Conservation (phyloP, 2,329 filamentous ascomycete genomes). For the Aspergillus sojae region DNA sequence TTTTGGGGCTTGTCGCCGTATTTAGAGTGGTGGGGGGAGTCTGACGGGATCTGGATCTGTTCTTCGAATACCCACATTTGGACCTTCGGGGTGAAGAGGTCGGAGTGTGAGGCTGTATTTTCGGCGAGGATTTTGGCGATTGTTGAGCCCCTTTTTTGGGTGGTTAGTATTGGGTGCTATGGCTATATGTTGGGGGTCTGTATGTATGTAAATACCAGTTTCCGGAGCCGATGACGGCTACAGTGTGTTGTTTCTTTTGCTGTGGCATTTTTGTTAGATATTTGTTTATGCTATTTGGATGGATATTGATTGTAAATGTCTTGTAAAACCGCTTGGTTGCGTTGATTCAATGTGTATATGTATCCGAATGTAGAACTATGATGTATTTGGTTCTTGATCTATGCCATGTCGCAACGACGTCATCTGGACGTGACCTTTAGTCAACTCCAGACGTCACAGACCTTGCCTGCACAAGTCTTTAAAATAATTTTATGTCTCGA, state of each 20-base stretch:
- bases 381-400: background rate
- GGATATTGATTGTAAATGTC: too few species aligned
- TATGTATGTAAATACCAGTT: conserved; percentile 69
- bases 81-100: conserved; percentile 73
- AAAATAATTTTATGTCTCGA: too few species aligned
- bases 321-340: too few species aligned
- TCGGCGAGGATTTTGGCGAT: conserved; percentile 95
- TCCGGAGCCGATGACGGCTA: conserved; percentile 83
- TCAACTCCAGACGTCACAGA: background rate
- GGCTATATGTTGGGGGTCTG: background rate
- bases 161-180: background rate
- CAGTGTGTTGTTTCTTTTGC: conserved; percentile 14
- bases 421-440: background rate
- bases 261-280: background rate
- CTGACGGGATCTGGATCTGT: conserved; percentile 76
- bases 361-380: background rate
- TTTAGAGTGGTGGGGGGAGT: conserved; percentile 70
- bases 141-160: conserved; percentile 74
- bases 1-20: conserved; percentile 71
- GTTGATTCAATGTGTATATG: background rate
- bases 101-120: conserved; percentile 73
- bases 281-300: background rate
- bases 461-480: background rate
- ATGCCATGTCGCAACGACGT: background rate
- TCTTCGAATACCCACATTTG: conserved; percentile 55